Base-by-base conservation (phyloP, 495 filamentous ascomycete species). In the Hypoxylon lenormandii region DNA sequence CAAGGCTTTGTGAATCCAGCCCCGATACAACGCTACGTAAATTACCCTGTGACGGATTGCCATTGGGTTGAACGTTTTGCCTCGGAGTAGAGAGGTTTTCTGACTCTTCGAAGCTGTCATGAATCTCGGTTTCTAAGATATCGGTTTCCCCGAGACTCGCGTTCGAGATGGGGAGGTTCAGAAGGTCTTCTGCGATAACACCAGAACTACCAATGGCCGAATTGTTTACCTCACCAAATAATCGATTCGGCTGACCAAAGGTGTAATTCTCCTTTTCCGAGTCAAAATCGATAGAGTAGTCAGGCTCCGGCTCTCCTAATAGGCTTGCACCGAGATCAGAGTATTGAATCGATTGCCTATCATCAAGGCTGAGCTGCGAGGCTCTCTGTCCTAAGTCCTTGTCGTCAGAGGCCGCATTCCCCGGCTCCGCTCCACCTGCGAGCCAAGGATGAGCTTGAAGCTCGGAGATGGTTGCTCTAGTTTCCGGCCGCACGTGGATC, bases 161-260 rank as follows among this genome's bases (percentile, higher is more conserved):
- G 7, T 55, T 42, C 7, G 80, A 75, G 30, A 80, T 61, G 10
- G 81, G 81, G 47, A 85, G 79, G 71, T 85, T 82, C 15, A 84
- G 69, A 15, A 79, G 80, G 21, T 78, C 65, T 5, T 73, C 71
- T 2, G 76, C 69, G 22, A 85, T 80, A 13, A 61, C 80, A 28
- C 80, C 82, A 13, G 79, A 80, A 77, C 89, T 94, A 18, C 86
- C 84, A 3, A 95, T 74, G 10, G 86, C 89, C 5, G 92, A 92
- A 11, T 81, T 75, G 22, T 86, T 87, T 50, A 97, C 89, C 76
- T 97, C 92, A 0, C 93, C 93, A 79, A 94, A 96, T 3, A 97
- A 81, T 26, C 89, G 87, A 51, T 79, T 78, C 11, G 76, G 63
- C 76, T 80, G 70, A 48, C 78, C 74, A 59, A 77, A 73, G 10